phyloP scores from a whole-genome alignment of 192 early-diverging fungal species.

The Gryganskiella cystojenkinii region DNA sequence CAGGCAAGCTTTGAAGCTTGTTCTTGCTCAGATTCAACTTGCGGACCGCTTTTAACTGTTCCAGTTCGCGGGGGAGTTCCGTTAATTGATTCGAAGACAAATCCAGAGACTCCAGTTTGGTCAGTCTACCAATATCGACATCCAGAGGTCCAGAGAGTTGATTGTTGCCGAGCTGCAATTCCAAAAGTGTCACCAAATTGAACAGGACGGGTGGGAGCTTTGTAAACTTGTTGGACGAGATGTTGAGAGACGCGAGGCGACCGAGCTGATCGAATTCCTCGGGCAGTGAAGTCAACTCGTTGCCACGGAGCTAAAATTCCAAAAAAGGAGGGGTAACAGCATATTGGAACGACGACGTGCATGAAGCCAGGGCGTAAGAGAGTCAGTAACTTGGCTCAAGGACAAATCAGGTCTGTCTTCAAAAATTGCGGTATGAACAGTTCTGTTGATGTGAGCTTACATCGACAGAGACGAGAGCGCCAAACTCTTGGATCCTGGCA shows the following conservation, averaged over 20 bases:
- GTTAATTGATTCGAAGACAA: constrained; percentile 53
- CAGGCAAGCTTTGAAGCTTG: constrained; percentile 44
- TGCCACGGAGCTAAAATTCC: constrained; percentile 56
- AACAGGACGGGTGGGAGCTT: constrained; percentile 54
- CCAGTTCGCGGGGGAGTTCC: constrained; percentile 48
- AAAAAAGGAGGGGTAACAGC: background rate
- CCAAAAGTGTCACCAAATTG: constrained; percentile 32
- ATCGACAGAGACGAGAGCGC: constrained; percentile 56
- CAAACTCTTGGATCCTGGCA: constrained; percentile 63
- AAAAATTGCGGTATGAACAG: too few species aligned
- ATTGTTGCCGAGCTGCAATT: constrained; percentile 53
- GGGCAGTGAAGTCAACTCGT: constrained; percentile 56
- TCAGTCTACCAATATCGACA: constrained; percentile 35
- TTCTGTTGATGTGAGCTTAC: constrained; percentile 34
- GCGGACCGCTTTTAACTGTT: constrained; percentile 43
- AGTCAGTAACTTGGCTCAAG: too few species aligned
- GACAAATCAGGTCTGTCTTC: too few species aligned
- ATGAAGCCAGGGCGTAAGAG: too few species aligned
- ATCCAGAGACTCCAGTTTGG: constrained; percentile 52
- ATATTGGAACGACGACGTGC: too few species aligned
- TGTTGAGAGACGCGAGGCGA: constrained; percentile 49
- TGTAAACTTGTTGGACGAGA: constrained; percentile 57
- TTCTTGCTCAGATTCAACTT: constrained; percentile 59
- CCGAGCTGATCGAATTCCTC: constrained; percentile 45
- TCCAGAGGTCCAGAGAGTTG: constrained; percentile 48